Base-by-base conservation (phyloP, 1,284 basidiomycete species). In the Prillingera fragicola region DNA sequence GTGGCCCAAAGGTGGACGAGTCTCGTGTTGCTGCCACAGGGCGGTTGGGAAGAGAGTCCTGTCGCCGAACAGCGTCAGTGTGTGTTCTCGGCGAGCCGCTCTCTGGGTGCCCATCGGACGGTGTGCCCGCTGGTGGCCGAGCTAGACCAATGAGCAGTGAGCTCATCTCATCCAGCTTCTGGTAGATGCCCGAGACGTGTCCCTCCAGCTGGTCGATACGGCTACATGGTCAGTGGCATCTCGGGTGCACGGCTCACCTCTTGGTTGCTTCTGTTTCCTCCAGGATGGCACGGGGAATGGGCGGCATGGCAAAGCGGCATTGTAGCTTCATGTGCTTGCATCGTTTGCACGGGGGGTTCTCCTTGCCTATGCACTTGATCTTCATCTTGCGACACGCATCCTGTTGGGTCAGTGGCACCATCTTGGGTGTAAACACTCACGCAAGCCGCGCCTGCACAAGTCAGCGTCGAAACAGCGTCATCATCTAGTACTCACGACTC, bases 341-440 rank as follows among this genome's bases (percentile, higher is more conserved):
- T 2, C 55, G 38, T 19, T 52, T 46, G 33, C 55, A 57, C 10
- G 55, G 55, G 22, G 88, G 88, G 56, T 85, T 86, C 67, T 91
- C 88, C 33, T 88, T 87, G 5, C 86, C 65, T 23, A 70, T 69
- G 41, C 71, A 73, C 33, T 65, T 61, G 87, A 74, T 90, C 85
- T 72, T 66, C 60, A 64, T 63, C 37, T 63, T 45, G 41, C 65
- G 63, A 35, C 65, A 67, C 34, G 58, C 57, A 41, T 65, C 63
- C 60, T 62, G 24, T 14, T n/a, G n/a, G n/a, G n/a, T n/a, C n/a
- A n/a, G n/a, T n/a, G n/a, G n/a, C n/a, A n/a, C n/a, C n/a, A n/a
- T n/a, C n/a, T n/a, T n/a, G n/a, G n/a, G n/a, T n/a, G n/a, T n/a
- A n/a, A n/a, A n/a, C n/a, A n/a, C n/a, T n/a, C n/a, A n/a, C n/a